A percentile compares a stretch with the other conserved stretches of the same genome.
phyloP scores from a whole-genome alignment of 177 flowering plant species.

The Tripterygium wilfordii region DNA sequence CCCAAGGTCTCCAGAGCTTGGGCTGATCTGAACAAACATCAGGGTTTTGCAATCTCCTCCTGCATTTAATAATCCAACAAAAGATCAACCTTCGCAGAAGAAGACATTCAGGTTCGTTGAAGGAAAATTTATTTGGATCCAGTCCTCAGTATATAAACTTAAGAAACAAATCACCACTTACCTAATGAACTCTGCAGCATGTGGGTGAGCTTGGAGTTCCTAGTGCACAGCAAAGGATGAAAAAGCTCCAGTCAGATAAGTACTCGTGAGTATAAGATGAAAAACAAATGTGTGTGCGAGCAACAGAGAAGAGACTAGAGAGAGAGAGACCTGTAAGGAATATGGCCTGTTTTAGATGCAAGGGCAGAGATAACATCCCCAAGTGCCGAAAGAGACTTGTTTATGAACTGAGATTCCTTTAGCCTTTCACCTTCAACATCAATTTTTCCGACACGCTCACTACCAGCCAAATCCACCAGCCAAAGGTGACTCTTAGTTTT shows the following conservation, averaged over 20 bases:
- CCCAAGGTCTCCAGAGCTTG: constrained; percentile 61
- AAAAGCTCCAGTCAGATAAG: too few species aligned
- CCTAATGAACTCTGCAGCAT: constrained; percentile 87
- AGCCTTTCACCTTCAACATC: constrained; percentile 90
- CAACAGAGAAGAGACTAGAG: too few species aligned
- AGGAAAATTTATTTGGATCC: background rate
- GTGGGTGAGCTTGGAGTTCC: constrained; percentile 94
- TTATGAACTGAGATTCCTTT: constrained; percentile 87
- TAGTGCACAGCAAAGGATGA: constrained; percentile 17
- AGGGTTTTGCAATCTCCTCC: constrained; percentile 95
- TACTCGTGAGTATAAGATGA: too few species aligned
- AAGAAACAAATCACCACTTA: constrained; percentile 25
- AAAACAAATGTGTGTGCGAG: background rate
- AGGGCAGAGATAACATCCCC: constrained; percentile 92
- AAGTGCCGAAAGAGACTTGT: constrained; percentile 82
- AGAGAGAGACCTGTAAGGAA: constrained; percentile 68
- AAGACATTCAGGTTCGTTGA: background rate
- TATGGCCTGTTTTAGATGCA: constrained; percentile 71
- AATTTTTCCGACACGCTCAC: constrained; percentile 81
- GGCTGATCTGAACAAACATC: constrained; percentile 95
- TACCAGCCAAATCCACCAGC: constrained; percentile 92
- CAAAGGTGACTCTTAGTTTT: constrained; percentile 76
- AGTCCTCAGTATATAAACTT: background rate
- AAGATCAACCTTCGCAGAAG: background rate
- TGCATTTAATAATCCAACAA: constrained; percentile 22